These are phyloP conservation scores for Psilocybe sp. DNA, from an alignment of 768 basidiomycete genomes.

Conservation along the genomic window DNA sequence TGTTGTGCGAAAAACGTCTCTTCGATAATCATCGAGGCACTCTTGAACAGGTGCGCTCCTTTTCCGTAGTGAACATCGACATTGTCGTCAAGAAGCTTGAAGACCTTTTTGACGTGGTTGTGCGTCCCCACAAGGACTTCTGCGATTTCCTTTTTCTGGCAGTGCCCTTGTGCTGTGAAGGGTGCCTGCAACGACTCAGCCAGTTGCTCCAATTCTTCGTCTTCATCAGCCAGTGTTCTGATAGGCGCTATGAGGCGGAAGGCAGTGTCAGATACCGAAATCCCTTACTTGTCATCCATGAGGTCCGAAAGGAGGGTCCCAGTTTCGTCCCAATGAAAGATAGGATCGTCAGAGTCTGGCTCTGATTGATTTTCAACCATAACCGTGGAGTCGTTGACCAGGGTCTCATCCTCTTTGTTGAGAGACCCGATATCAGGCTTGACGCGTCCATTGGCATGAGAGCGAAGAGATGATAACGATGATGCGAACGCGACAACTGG, in stretches of 20 bases:
- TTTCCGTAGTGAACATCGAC: constrained; percentile 35
- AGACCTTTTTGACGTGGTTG: constrained; percentile 43
- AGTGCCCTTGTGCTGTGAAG: constrained; percentile 36
- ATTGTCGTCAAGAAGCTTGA: constrained; percentile 32
- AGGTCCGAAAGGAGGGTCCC: constrained; percentile 49
- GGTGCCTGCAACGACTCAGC: constrained; percentile 39
- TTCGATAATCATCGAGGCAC: constrained; percentile 54
- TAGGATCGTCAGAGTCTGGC: constrained; percentile 26
- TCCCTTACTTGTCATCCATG: constrained; percentile 38
- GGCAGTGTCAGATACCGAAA: constrained; percentile 5
- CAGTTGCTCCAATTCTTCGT: constrained; percentile 31
- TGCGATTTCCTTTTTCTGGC: constrained; percentile 38
- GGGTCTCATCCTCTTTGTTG: constrained; percentile 5
- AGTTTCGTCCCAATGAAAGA: constrained; percentile 52
- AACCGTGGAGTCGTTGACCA: constrained; percentile 6
- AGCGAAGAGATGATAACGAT: constrained; percentile 2
- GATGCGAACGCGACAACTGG: constrained; percentile 4
- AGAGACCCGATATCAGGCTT: constrained; percentile 2
- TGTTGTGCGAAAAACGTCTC: constrained; percentile 39
- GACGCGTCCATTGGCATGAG: constrained; percentile 5
- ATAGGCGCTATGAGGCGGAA: constrained; percentile 10
- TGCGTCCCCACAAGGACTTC: constrained; percentile 42
- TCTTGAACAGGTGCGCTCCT: constrained; percentile 53
- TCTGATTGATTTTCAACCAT: constrained; percentile 11
- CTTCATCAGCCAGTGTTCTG: constrained; percentile 25